phyloP scores from a whole-genome alignment of 2,329 filamentous ascomycete species.

The Blastomyces parvus region DNA sequence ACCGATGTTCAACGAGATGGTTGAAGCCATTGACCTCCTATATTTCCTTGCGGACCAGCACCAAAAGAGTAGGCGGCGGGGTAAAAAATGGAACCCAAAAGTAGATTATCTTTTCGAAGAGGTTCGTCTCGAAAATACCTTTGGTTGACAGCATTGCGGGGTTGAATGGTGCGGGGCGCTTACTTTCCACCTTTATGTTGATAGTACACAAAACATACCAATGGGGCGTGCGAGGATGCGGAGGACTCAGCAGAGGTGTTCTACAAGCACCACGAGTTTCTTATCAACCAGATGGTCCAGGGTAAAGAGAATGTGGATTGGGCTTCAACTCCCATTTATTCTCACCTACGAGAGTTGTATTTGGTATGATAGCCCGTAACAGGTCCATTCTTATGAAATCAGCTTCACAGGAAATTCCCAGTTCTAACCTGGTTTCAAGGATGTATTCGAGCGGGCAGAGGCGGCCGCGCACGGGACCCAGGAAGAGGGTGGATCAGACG shows the following conservation, averaged over 20 bases:
- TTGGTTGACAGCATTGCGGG: neutral
- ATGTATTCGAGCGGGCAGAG: conserved; percentile 10
- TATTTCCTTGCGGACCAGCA: conserved; percentile 55
- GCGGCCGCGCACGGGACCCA: conserved; percentile 15
- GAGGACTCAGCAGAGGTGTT: conserved; percentile 41
- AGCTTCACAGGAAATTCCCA: neutral
- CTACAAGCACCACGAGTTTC: conserved; percentile 36
- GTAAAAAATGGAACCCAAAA: conserved; percentile 27
- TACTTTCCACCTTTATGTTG: neutral
- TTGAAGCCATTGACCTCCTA: conserved; percentile 49
- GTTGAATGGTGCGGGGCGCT: neutral
- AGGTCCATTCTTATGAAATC: neutral
- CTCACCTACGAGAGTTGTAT: conserved; percentile 37
- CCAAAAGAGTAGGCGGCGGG: conserved; percentile 29
- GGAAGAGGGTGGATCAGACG: conserved; percentile 15
- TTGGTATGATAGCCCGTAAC: conserved; percentile 22
- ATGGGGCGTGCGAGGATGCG: conserved; percentile 34
- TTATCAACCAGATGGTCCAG: conserved; percentile 40
- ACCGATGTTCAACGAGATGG: conserved; percentile 46
- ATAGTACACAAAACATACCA: conserved; percentile 36
- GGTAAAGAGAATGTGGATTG: conserved; percentile 38
- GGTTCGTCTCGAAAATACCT: conserved; percentile 21
- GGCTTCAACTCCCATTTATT: conserved; percentile 36
- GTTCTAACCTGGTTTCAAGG: conserved; percentile 8
- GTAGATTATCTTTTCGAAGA: conserved; percentile 34